Evolutionary conservation across 1,139 yeast genomes (phyloP), one percentile per base, ranked within the genome.

Genomic region (Nakaseomyces kungkrabaensis): DNA sequence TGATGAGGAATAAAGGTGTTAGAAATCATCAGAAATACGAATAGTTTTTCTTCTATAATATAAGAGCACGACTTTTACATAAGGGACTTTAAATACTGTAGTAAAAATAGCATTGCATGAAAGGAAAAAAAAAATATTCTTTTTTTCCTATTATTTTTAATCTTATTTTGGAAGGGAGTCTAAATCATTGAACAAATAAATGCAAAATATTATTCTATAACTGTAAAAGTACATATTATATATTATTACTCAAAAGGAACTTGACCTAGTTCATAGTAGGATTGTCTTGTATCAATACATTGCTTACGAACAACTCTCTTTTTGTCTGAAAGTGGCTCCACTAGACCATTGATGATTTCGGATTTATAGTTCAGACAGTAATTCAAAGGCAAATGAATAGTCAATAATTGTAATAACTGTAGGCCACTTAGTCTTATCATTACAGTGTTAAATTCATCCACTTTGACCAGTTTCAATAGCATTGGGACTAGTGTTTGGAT

Each of bases 231-330:
- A 6, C 9, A 9, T 7, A 9, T 29, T 29, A 17, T 13, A 5
- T 36, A 17, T 17, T 13, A 11, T 45, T 47, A 61, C 43, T 62
- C 66, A 48, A 60, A 59, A 36, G 66, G 63, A 17, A 59, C 66
- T 51, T 59, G 66, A 13, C 74, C 73, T 32, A 71, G 51, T 49
- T 85, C 94, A 64, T 70, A 85, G 56, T 79, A 82, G 2, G 75
- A 71, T 63, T 92, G 97, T 61, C 96, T 78, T 48, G 92, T 79
- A 57, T 84, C 87, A 50, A 85, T 81, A 7, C 90, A 84, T 49
- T 79, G 75, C 62, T 80, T 82, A 59, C 98, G 77, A 2, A 92
- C 87, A 5, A 67, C 69, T 65, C 98, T 77, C 61, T 75, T 82
- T 49, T 74, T 77, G 63, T 92, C 97, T 57, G 86, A 95, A 55